A percentile compares a stretch with the other conserved stretches of the same genome.
Conservation (phyloP, 2,329 filamentous ascomycete species). For the Metarhizium guizhouense region DNA sequence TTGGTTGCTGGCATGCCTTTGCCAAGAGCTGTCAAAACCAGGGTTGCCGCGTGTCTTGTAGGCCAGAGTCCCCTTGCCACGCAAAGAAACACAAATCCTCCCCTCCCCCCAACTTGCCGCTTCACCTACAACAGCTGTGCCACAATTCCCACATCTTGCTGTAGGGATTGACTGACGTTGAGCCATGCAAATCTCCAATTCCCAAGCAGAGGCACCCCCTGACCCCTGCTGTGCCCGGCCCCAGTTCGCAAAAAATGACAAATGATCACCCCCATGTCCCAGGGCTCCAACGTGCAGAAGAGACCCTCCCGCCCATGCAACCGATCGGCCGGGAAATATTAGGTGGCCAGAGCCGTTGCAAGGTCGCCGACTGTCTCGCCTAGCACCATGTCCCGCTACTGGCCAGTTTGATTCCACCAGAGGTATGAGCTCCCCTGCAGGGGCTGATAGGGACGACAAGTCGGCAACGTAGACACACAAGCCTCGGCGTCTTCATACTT, state of each 20-base stretch:
- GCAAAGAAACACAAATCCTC: not conserved
- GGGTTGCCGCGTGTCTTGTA: conserved; percentile 1
- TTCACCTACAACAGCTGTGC: not conserved
- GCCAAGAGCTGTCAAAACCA: conserved; percentile 2
- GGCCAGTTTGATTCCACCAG: conserved; percentile 3
- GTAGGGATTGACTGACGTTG: not conserved
- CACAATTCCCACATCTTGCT: not conserved
- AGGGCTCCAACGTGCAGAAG: not conserved
- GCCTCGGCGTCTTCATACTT: not conserved
- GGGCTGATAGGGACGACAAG: not conserved
- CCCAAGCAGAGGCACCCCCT: not conserved
- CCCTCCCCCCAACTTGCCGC: not conserved
- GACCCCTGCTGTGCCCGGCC: not conserved
- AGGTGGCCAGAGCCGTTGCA: not conserved
- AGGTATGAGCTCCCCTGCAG: not conserved
- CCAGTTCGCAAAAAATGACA: not conserved
- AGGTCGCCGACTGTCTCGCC: not conserved
- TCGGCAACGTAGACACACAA: not conserved
- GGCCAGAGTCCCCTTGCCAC: not conserved
- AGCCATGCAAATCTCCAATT: not conserved
- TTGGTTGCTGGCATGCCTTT: not conserved
- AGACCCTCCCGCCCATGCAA: not conserved
- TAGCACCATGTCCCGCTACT: conserved; percentile 1
- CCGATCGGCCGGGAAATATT: not conserved
- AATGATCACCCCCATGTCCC: not conserved